phyloP scores from a whole-genome alignment of 768 basidiomycete species.

The Phaeotremella skinneri region DNA sequence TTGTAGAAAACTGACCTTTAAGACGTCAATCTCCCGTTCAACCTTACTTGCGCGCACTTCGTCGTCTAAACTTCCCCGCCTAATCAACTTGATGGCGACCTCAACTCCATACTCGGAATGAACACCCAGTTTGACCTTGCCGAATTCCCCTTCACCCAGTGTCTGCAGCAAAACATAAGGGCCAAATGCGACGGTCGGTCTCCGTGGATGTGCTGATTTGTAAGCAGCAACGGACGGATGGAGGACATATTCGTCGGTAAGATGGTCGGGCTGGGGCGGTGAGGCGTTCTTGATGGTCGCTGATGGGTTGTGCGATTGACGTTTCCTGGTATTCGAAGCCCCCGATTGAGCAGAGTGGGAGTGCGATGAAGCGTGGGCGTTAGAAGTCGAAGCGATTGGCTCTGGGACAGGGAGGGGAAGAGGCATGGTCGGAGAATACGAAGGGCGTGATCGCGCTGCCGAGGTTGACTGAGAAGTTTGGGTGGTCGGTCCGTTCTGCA shows the following conservation, averaged over 20 bases:
- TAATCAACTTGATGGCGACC: conserved; percentile 96
- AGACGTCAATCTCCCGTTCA: conserved; percentile 93
- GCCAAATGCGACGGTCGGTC: conserved; percentile 64
- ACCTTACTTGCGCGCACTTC: conserved; percentile 83
- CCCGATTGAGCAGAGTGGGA: conserved; percentile 21
- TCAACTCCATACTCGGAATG: conserved; percentile 93
- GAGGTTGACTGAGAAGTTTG: conserved; percentile 30
- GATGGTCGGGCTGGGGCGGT: conserved; percentile 39
- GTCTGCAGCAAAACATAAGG: conserved; percentile 94
- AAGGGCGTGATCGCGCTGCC: conserved; percentile 19
- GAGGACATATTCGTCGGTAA: conserved; percentile 47
- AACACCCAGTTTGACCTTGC: conserved; percentile 96
- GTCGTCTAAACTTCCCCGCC: conserved; percentile 85
- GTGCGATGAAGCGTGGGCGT: conserved; percentile 27
- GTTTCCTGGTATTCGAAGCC: conserved; percentile 14
- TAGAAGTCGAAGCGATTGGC: conserved; percentile 32
- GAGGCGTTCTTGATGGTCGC: conserved; percentile 27
- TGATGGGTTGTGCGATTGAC: conserved; percentile 49
- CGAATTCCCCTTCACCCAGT: conserved; percentile 96
- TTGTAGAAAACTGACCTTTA: conserved; percentile 64
- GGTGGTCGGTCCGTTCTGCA: conserved; percentile 13
- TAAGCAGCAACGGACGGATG: conserved; percentile 52
- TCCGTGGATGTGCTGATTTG: conserved; percentile 48
- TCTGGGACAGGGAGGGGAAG: conserved; percentile 26
- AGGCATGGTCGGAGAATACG: conserved; percentile 27